Percentiles rank a stretch among this genome's conserved stretches.
Evolutionary conservation across 1,139 yeast species (phyloP).

Genomic region (Kodamaea ohmeri): DNA sequence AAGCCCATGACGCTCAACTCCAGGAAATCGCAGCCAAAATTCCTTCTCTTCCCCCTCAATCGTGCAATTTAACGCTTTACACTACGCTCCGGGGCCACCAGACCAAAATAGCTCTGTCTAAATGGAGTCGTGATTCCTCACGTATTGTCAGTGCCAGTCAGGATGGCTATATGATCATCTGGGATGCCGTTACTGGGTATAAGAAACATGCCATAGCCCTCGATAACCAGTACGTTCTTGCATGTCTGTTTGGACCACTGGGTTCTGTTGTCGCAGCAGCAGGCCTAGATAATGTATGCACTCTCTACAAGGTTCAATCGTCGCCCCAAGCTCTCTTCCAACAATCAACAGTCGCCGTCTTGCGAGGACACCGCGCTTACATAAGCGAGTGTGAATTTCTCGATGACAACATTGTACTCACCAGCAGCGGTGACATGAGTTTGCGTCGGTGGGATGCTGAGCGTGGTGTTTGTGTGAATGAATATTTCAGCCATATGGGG

Average conservation of each 20-base stretch:
- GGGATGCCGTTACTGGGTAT: conserved; percentile 77
- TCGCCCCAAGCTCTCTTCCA: conserved; percentile 1
- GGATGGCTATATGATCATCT: conserved; percentile 80
- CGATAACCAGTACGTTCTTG: conserved; percentile 75
- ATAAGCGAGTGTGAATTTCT: conserved; percentile 73
- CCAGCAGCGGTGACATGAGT: conserved; percentile 84
- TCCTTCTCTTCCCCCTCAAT: conserved; percentile 30
- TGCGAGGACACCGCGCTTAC: conserved; percentile 82
- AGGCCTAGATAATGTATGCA: conserved; percentile 77
- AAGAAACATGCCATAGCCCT: conserved; percentile 69
- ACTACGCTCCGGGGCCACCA: conserved; percentile 66
- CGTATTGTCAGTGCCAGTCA: conserved; percentile 73
- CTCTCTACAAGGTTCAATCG: conserved; percentile 54
- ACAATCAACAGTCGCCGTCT: conserved; percentile 40
- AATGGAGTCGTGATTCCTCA: conserved; percentile 65
- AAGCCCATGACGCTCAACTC: conserved; percentile 46
- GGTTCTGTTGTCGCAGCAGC: conserved; percentile 71
- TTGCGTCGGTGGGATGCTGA: conserved; percentile 77
- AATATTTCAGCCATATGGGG: conserved; percentile 74
- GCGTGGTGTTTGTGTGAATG: conserved; percentile 52
- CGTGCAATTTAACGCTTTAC: conserved; percentile 34
- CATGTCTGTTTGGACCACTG: conserved; percentile 71
- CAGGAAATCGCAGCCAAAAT: conserved; percentile 34
- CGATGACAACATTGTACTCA: conserved; percentile 53
- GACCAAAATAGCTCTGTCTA: conserved; percentile 65